Evolutionary conservation across 148 eudicot genomes (phyloP).

Genomic region (Simmondsia chinensis): DNA sequence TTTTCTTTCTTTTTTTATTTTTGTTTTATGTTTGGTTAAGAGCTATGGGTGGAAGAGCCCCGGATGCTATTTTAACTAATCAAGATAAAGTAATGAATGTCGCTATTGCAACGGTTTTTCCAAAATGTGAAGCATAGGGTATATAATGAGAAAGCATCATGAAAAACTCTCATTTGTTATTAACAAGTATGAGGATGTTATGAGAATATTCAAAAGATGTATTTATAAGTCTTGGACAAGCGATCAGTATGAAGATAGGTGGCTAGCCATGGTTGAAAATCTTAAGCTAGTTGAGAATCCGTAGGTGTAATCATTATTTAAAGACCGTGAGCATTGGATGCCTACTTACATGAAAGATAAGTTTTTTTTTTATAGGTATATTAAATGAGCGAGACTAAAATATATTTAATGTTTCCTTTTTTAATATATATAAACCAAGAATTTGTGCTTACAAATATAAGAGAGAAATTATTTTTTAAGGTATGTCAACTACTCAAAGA

Average conservation of each 20-base stretch:
- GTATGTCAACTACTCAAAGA: not conserved
- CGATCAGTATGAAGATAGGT: slow-evolving; percentile 1
- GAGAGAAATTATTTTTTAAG: not conserved
- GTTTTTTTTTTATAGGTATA: too few relatives aligned
- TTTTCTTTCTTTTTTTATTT: not conserved
- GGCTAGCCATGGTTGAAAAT: not conserved
- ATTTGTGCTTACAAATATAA: not conserved
- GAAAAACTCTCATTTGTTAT: not conserved
- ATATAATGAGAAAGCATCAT: slow-evolving; percentile 4
- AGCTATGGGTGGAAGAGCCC: not conserved
- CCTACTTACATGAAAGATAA: slow-evolving; percentile 4
- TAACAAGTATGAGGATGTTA: not conserved
- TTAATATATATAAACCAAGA: not conserved
- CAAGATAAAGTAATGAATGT: not conserved
- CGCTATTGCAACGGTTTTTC: not conserved
- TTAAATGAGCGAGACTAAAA: too few relatives aligned
- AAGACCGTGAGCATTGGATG: slow-evolving; percentile 3
- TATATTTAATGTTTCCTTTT: slow-evolving; percentile 1
- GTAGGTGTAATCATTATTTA: not conserved
- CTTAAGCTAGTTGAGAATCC: not conserved
- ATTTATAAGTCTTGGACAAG: not conserved
- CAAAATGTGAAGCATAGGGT: not conserved
- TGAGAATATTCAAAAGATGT: not conserved
- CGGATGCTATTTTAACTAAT: not conserved
- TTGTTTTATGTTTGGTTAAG: not conserved